phyloP scores from a whole-genome alignment of 495 filamentous ascomycete genomes.

The Neurospora discreta region DNA sequence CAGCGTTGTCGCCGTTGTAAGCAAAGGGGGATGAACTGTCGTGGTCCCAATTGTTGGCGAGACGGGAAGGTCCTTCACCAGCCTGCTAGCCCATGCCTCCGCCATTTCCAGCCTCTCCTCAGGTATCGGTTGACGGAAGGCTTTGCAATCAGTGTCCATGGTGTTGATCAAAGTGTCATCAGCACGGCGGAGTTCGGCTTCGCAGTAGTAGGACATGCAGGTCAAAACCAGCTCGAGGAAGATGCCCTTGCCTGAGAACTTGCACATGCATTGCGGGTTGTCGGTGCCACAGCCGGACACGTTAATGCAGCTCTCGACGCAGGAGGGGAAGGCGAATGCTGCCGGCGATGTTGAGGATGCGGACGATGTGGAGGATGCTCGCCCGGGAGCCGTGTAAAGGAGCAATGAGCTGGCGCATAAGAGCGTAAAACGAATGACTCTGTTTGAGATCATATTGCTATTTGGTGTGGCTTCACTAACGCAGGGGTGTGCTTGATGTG shows the following conservation, averaged over 20 bases:
- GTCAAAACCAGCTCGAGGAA: conserved; percentile 15
- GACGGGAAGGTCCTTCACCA: conserved; percentile 7
- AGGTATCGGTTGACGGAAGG: conserved; percentile 10
- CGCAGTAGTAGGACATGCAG: conserved; percentile 22
- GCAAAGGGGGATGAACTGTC: background rate
- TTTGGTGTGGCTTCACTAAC: background rate
- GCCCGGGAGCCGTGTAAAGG: background rate
- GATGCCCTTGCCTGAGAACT: conserved; percentile 1
- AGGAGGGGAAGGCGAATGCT: conserved; percentile 9
- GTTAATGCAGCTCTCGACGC: conserved; percentile 15
- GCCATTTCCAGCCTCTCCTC: conserved; percentile 9
- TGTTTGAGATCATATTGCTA: background rate
- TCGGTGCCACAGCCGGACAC: conserved; percentile 9
- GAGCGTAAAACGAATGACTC: background rate
- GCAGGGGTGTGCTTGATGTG: background rate
- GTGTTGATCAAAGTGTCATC: conserved; percentile 12
- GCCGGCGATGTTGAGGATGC: background rate
- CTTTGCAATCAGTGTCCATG: conserved; percentile 13
- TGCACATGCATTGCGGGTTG: conserved; percentile 20
- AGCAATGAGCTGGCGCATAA: background rate
- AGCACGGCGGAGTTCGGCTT: conserved; percentile 11
- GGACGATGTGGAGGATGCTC: background rate
- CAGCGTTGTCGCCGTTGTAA: background rate
- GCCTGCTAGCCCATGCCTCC: conserved; percentile 12
- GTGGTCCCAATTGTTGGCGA: conserved; percentile 1